phyloP scores from a whole-genome alignment of 768 basidiomycete genomes.

The Leccinum variicolor region DNA sequence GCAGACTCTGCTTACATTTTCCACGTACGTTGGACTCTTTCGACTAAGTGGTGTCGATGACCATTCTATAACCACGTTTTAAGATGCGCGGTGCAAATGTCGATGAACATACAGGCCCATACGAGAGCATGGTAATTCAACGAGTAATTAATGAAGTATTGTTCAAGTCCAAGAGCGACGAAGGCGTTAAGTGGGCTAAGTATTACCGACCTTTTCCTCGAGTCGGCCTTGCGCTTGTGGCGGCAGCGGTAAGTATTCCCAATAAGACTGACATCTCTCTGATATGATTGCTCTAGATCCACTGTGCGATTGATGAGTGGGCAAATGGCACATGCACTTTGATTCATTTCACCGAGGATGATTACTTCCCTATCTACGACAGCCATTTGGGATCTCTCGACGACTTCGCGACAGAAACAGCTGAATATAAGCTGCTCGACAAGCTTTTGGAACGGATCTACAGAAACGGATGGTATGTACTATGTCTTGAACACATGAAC shows the following conservation, averaged over 20 bases:
- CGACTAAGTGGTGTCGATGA: neutral
- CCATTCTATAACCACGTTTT: neutral
- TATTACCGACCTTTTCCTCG: too few species aligned
- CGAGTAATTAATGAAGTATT: neutral
- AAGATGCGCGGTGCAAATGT: neutral
- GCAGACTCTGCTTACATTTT: neutral
- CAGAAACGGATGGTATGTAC: neutral
- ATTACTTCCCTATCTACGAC: neutral
- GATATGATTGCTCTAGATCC: neutral
- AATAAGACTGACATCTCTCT: too few species aligned
- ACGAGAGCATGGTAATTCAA: neutral
- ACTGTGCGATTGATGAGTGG: neutral
- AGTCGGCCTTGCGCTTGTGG: too few species aligned
- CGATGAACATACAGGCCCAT: neutral
- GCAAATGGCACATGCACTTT: neutral
- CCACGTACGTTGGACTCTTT: neutral
- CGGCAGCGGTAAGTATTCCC: neutral
- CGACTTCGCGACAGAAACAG: neutral
- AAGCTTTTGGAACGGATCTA: neutral
- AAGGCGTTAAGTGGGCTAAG: neutral
- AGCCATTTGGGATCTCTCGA: neutral
- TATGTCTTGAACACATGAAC: too few species aligned
- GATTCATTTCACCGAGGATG: neutral
- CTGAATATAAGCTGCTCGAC: neutral
- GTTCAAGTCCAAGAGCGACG: neutral